Conservation (phyloP, 352 stramenopile species). For the Peronospora destructor region DNA sequence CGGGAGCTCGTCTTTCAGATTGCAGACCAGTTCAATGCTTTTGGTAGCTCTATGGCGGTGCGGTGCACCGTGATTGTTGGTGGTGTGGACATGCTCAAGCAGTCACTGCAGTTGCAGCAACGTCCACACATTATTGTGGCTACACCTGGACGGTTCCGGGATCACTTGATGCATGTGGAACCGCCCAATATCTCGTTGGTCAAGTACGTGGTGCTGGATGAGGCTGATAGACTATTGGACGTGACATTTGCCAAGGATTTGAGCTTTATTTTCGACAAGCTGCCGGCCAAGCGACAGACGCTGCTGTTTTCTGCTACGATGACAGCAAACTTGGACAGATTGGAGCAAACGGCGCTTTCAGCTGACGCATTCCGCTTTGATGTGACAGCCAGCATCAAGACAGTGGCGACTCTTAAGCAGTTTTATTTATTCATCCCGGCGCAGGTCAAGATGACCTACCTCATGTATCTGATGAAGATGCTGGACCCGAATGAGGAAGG, state of each 20-base stretch:
- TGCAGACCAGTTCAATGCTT: conserved; percentile 93
- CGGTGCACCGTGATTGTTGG: conserved; percentile 91
- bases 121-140: conserved; percentile 96
- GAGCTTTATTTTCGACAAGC: conserved; percentile 72
- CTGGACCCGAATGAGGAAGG: conserved; percentile 60
- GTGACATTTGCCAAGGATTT: conserved; percentile 85
- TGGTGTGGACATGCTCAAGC: conserved; percentile 91
- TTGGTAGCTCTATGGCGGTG: conserved; percentile 89
- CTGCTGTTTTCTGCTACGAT: conserved; percentile 97
- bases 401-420: conserved; percentile 91
- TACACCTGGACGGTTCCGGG: conserved; percentile 92
- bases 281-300: conserved; percentile 87
- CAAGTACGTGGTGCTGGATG: conserved; percentile 96
- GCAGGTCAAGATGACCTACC: conserved; percentile 94
- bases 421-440: conserved; percentile 97
- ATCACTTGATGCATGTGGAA: conserved; percentile 88
- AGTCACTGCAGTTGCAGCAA: conserved; percentile 83
- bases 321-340: conserved; percentile 87
- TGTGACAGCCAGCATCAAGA: conserved; percentile 73
- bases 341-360: conserved; percentile 68
- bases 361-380: conserved; percentile 60
- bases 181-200: conserved; percentile 87
- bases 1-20: conserved; percentile 98
- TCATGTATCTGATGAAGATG: conserved; percentile 83
- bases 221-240: conserved; percentile 93